Conservation (phyloP, 2,329 filamentous ascomycete species). For the Aspergillus pseudoterreus region DNA sequence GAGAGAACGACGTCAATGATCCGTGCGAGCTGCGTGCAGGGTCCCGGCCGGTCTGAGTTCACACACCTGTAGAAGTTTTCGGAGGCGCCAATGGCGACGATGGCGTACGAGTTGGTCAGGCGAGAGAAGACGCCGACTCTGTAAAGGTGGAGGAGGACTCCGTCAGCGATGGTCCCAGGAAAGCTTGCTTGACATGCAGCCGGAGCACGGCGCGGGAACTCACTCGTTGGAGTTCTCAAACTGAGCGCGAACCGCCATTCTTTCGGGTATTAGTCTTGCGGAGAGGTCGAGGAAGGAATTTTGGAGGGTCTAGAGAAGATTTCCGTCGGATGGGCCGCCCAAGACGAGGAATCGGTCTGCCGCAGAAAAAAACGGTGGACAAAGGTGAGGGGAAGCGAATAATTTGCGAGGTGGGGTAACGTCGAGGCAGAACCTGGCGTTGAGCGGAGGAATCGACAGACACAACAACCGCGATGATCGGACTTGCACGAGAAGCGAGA, state of each 20-base stretch:
- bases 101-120: constrained; percentile 93
- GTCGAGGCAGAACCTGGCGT: not conserved
- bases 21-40: not conserved
- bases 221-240: constrained; percentile 52
- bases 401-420: not conserved
- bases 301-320: not conserved
- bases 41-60: not conserved
- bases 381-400: not conserved
- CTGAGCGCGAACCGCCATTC: constrained; percentile 48
- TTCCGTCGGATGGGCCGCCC: too few species aligned
- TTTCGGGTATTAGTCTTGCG: not conserved
- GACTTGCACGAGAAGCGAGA: not conserved
- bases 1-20: not conserved
- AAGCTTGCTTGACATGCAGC: not conserved
- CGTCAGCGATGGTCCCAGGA: not conserved
- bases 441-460: not conserved
- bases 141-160: constrained; percentile 4
- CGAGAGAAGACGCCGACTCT: constrained; percentile 96
- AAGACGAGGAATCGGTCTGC: not conserved
- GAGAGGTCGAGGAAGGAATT: not conserved
- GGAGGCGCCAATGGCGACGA: constrained; percentile 89
- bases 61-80: constrained; percentile 93
- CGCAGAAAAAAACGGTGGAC: not conserved
- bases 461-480: not conserved
- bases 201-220: constrained; percentile 11